Evolutionary conservation across 352 stramenopile species (phyloP).

Genomic region (Phytophthora macrochlamydospora): DNA sequence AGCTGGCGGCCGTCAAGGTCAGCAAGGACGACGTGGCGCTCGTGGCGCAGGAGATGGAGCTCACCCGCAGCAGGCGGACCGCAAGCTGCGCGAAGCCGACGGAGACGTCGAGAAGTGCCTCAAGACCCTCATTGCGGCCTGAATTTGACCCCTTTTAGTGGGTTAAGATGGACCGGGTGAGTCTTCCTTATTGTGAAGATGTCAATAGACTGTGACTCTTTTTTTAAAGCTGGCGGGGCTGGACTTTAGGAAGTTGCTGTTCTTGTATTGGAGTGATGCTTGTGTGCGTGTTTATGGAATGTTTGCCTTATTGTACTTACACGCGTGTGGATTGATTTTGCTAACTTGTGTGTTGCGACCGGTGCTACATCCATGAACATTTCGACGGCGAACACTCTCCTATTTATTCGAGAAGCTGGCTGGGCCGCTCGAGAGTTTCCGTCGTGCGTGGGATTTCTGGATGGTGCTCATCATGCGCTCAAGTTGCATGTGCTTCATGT

Average conservation of each 20-base stretch:
- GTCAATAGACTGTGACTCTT: slow-evolving; percentile 33
- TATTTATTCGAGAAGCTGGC: too few species aligned
- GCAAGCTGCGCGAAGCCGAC: slow-evolving; percentile 81
- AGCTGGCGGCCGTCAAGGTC: slow-evolving; percentile 81
- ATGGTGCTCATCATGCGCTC: slow-evolving; percentile 77
- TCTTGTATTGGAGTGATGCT: too few species aligned
- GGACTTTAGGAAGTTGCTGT: too few species aligned
- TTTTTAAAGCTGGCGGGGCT: slow-evolving; percentile 2
- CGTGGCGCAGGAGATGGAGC: slow-evolving; percentile 79
- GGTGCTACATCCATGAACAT: too few species aligned
- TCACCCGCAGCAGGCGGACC: slow-evolving; percentile 76
- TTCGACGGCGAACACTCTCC: too few species aligned
- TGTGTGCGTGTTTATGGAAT: too few species aligned
- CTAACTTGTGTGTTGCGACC: too few species aligned
- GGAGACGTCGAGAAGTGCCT: slow-evolving; percentile 79
- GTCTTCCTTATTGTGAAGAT: background rate
- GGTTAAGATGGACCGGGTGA: background rate
- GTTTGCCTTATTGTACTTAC: too few species aligned
- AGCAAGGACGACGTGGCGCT: slow-evolving; percentile 84
- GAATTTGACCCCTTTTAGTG: slow-evolving; percentile 1
- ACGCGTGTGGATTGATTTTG: too few species aligned
- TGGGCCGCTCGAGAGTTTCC: slow-evolving; percentile 13
- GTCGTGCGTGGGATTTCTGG: slow-evolving; percentile 57
- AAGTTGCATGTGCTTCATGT: slow-evolving; percentile 55
- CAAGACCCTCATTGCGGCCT: slow-evolving; percentile 52